Percentiles rank a stretch among this genome's conserved stretches.
These are phyloP conservation scores for Naganishia antarctica DNA, from an alignment of 768 basidiomycete genomes.

Conservation along the genomic window DNA sequence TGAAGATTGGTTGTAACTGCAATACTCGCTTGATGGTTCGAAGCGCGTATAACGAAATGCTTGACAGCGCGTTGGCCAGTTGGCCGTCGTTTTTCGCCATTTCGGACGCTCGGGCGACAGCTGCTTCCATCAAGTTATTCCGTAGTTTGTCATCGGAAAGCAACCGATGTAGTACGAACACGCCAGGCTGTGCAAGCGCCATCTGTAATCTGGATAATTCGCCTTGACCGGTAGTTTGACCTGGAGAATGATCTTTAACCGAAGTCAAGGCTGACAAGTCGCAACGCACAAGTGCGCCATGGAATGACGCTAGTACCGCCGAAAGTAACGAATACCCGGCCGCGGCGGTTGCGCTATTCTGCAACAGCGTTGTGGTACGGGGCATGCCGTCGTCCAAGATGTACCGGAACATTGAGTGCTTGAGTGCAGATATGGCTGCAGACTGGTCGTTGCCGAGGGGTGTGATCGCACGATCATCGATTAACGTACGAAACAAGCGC, in stretches of 20 bases:
- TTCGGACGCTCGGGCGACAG: constrained; percentile 12
- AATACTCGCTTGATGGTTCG: constrained; percentile 20
- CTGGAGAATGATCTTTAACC: not conserved
- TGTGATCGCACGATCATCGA: constrained; percentile 3
- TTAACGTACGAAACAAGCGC: constrained; percentile 11
- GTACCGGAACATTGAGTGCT: constrained; percentile 19
- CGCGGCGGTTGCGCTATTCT: not conserved
- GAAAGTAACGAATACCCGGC: constrained; percentile 8
- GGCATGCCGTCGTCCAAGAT: constrained; percentile 20
- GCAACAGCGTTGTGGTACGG: constrained; percentile 3
- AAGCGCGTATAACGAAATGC: constrained; percentile 19
- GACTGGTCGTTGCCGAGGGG: not conserved
- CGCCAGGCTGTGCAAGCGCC: constrained; percentile 12
- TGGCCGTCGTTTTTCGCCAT: constrained; percentile 6
- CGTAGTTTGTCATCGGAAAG: constrained; percentile 20
- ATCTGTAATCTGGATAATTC: not conserved
- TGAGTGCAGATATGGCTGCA: not conserved
- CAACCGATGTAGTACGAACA: constrained; percentile 13
- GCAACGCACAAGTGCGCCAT: constrained; percentile 6
- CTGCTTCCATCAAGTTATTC: constrained; percentile 19
- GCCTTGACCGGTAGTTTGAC: not conserved
- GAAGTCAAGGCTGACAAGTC: constrained; percentile 2
- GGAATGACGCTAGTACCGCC: constrained; percentile 4
- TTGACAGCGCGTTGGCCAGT: not conserved
- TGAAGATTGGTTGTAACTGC: constrained; percentile 14